These are phyloP conservation scores for Botrytis galanthina DNA, from an alignment of 2,329 filamentous ascomycete genomes.

Conservation along the genomic window DNA sequence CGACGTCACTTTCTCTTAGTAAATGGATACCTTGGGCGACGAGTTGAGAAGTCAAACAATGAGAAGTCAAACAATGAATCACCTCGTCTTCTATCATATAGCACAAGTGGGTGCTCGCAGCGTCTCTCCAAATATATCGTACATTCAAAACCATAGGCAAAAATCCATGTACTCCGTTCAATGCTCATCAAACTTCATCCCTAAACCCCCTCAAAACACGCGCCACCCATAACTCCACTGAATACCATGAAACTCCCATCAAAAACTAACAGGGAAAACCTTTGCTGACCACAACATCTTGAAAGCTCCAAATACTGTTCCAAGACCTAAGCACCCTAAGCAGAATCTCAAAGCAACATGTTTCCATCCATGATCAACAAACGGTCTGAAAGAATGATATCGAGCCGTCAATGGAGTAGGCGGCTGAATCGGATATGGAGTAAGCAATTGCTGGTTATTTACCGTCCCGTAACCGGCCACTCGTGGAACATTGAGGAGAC, in stretches of 20 bases:
- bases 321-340: not conserved
- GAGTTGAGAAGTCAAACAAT: not conserved
- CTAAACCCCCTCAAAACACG: not conserved
- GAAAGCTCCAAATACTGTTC: not conserved
- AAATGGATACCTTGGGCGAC: not conserved
- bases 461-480: not conserved
- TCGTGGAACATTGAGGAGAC: not conserved
- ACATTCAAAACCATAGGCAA: not conserved
- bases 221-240: not conserved
- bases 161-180: not conserved
- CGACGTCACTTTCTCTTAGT: not conserved
- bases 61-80: not conserved
- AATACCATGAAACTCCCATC: not conserved
- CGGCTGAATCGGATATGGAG: conserved; percentile 4
- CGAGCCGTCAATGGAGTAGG: conserved; percentile 15
- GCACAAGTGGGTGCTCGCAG: not conserved
- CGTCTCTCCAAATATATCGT: not conserved
- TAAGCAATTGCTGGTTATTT: not conserved
- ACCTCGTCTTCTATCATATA: not conserved
- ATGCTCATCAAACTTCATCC: not conserved
- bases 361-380: conserved; percentile 15
- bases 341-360: not conserved
- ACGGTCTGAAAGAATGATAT: conserved; percentile 13
- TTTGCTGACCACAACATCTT: not conserved
- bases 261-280: not conserved